Evolutionary conservation across 164 flowering plant genomes (phyloP), one percentile per base, ranked within the genome.

Genomic region (Annona squamosa): DNA sequence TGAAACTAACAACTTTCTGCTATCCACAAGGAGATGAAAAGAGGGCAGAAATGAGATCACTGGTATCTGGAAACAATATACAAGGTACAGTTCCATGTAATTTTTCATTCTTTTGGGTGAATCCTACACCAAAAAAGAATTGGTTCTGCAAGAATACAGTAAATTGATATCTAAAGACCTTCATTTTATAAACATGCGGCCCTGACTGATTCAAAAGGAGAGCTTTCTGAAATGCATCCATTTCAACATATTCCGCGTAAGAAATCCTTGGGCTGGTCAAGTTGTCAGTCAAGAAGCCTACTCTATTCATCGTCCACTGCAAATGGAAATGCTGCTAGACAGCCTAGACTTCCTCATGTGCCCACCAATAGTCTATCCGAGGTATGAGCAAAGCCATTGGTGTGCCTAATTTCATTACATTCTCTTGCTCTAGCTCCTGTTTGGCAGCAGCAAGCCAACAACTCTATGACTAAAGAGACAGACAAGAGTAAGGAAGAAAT

Each of bases 231-330:
- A 91, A 87, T 73, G 97, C 93, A 70, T 91, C 97, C 68, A 77
- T n/a, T 79, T 88, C 92, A 41, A 84, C 86, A 83, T 89, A 91
- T 75, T 91, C 97, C 46, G 89, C 93, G 70, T 91, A 91, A 61
- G 97, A 90, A 89, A 91, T 70, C 97, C 97, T 77, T 91, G 89
- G 2, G 96, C 90, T 77, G 87, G 93, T 65, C 93, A 88, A 87
- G 73, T 88, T 89, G 86, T 91, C 90, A 0, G 92, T 86, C 87
- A 87, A 84, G 71, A 91, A 89, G 0, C 94, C 88, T 67, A 91
- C 97, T 74, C 97, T 82, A 77, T 91, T 91, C 74, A 91, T 91
- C 1, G 91, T 89, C 73, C 93, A 92, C 84, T 93, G 88, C 1
- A 93, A 87, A 57, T 89, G 90, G 63, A 91, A 91, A 80, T 89